phyloP scores from a whole-genome alignment of 2,329 filamentous ascomycete species.

The Fusarium stilboides region DNA sequence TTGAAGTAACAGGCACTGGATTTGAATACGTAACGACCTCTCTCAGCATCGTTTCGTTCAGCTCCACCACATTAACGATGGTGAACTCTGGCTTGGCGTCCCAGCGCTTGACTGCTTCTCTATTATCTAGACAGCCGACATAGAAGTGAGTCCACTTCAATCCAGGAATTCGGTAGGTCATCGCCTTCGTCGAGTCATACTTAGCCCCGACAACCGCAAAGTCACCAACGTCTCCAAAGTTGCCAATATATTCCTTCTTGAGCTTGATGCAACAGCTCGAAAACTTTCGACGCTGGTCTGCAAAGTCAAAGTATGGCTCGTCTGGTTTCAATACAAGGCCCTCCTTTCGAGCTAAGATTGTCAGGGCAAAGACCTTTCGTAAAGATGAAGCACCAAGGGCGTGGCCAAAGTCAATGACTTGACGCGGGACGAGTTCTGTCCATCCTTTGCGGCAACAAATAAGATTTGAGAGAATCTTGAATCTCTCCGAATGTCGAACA shows the following conservation, averaged over 20 bases:
- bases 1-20: slow-evolving; percentile 58
- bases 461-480: slow-evolving; percentile 71
- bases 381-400: slow-evolving; percentile 68
- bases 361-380: slow-evolving; percentile 75
- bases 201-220: slow-evolving; percentile 84
- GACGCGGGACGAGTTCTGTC: slow-evolving; percentile 76
- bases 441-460: slow-evolving; percentile 69
- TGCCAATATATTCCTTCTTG: slow-evolving; percentile 86
- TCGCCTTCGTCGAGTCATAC: slow-evolving; percentile 76
- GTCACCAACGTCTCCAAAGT: slow-evolving; percentile 86
- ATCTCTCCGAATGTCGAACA: slow-evolving; percentile 70
- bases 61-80: slow-evolving; percentile 75
- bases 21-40: slow-evolving; percentile 65
- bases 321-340: slow-evolving; percentile 87
- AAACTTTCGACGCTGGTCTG: slow-evolving; percentile 54
- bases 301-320: slow-evolving; percentile 80
- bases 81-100: slow-evolving; percentile 72
- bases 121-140: slow-evolving; percentile 82
- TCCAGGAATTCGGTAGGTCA: slow-evolving; percentile 65
- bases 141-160: slow-evolving; percentile 86
- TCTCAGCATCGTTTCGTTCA: slow-evolving; percentile 67
- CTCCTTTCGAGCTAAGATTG: slow-evolving; percentile 78
- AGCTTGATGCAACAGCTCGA: slow-evolving; percentile 79
- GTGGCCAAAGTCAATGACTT: slow-evolving; percentile 76
- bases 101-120: slow-evolving; percentile 68